Percentiles rank a stretch among this genome's conserved stretches.
Conservation (phyloP, 2,329 filamentous ascomycete species). For the Talaromyces rugulosus region DNA sequence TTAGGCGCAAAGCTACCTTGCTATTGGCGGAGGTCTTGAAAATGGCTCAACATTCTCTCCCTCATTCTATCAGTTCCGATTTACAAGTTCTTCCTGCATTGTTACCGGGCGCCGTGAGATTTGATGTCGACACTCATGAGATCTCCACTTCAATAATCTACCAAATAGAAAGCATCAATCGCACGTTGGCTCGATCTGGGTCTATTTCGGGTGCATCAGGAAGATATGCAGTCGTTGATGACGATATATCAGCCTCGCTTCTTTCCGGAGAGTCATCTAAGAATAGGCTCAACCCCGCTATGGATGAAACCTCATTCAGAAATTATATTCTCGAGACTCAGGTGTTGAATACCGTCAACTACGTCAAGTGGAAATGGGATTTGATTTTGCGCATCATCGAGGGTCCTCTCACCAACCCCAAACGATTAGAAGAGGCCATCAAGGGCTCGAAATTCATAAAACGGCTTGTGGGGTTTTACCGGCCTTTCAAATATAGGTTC, state of each 20-base stretch:
- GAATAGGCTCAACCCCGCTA: slow-evolving; percentile 57
- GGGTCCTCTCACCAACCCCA: slow-evolving; percentile 84
- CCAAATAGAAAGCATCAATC: slow-evolving; percentile 95
- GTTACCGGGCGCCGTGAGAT: slow-evolving; percentile 70
- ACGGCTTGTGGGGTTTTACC: slow-evolving; percentile 87
- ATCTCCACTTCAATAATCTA: slow-evolving; percentile 88
- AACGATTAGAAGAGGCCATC: slow-evolving; percentile 88
- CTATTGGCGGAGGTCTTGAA: slow-evolving; percentile 89
- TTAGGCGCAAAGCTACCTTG: slow-evolving; percentile 85
- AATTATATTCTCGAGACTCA: slow-evolving; percentile 66
- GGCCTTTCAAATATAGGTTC: slow-evolving; percentile 95
- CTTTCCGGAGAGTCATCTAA: slow-evolving; percentile 38
- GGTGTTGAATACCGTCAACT: slow-evolving; percentile 84
- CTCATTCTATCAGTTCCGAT: slow-evolving; percentile 73
- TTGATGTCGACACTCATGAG: slow-evolving; percentile 68
- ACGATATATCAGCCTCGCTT: slow-evolving; percentile 42
- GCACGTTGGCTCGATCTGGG: slow-evolving; percentile 79
- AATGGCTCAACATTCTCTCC: slow-evolving; percentile 79
- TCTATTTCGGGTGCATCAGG: slow-evolving; percentile 38
- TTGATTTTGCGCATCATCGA: slow-evolving; percentile 86
- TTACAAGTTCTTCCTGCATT: slow-evolving; percentile 85
- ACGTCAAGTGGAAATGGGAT: slow-evolving; percentile 96
- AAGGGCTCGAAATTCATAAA: slow-evolving; percentile 96
- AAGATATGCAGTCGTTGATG: slow-evolving; percentile 39
- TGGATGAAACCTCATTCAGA: slow-evolving; percentile 63